Percentiles rank a stretch among this genome's conserved stretches.
Evolutionary conservation across 1,139 yeast species (phyloP).

Genomic region (Geotrichum candidum): DNA sequence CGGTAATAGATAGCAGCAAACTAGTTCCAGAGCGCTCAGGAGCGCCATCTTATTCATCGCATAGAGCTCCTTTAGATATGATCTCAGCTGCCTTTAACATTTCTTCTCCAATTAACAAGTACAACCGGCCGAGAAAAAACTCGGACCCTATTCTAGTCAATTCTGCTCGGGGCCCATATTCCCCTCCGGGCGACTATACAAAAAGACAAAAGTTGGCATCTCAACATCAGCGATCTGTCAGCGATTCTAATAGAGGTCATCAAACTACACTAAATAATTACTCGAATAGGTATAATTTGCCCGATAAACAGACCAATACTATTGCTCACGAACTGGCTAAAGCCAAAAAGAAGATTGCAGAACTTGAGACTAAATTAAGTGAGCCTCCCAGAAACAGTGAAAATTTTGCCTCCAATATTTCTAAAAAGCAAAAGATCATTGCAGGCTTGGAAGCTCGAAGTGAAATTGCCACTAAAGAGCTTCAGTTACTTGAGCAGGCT

Average conservation of each 20-base stretch:
- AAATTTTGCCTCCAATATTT: slow-evolving; percentile 24
- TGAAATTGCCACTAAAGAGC: slow-evolving; percentile 30
- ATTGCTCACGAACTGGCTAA: slow-evolving; percentile 23
- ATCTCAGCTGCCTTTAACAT: background rate
- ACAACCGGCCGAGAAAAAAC: background rate
- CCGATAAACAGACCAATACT: no score
- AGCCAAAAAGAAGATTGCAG: slow-evolving; percentile 31
- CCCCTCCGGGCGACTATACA: background rate
- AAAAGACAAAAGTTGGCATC: background rate
- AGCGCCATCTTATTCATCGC: background rate
- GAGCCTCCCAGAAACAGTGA: slow-evolving; percentile 18
- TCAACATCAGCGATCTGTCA: background rate
- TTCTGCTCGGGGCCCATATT: slow-evolving; percentile 9
- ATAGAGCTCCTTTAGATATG: background rate
- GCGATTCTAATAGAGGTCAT: background rate
- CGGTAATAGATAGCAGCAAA: background rate
- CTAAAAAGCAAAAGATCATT: slow-evolving; percentile 32
- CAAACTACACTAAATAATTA: background rate
- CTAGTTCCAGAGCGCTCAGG: background rate
- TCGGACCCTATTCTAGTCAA: slow-evolving; percentile 11
- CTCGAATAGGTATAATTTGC: background rate
- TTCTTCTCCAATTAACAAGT: background rate
- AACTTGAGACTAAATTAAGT: slow-evolving; percentile 27
- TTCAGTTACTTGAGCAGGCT: slow-evolving; percentile 24
- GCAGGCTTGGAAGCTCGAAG: slow-evolving; percentile 33